These are phyloP conservation scores for Aspergillus melleus DNA, from an alignment of 2,329 filamentous ascomycete genomes.

Conservation along the genomic window DNA sequence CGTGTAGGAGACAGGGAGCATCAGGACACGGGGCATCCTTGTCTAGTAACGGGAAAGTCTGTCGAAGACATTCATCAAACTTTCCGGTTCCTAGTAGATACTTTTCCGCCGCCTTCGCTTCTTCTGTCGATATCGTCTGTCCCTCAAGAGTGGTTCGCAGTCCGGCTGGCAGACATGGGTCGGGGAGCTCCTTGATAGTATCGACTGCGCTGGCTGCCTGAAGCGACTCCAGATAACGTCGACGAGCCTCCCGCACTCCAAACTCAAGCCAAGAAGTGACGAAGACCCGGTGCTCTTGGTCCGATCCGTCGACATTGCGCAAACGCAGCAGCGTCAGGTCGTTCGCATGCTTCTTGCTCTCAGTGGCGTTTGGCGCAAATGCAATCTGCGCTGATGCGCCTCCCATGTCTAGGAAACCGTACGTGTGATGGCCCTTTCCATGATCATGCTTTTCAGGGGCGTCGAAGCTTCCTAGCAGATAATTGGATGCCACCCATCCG, in stretches of 20 bases:
- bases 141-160: slow-evolving; percentile 74
- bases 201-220: slow-evolving; percentile 63
- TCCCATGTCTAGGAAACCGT: slow-evolving; percentile 98
- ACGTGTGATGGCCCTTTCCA: slow-evolving; percentile 87
- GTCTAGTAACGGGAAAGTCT: slow-evolving; percentile 81
- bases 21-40: slow-evolving; percentile 85
- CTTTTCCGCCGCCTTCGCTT: slow-evolving; percentile 38
- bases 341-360: slow-evolving; percentile 83
- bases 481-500: slow-evolving; percentile 97
- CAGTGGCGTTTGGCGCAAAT: slow-evolving; percentile 90
- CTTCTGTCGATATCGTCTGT: slow-evolving; percentile 49
- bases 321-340: slow-evolving; percentile 85
- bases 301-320: slow-evolving; percentile 75
- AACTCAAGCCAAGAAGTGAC: slow-evolving; percentile 97
- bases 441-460: slow-evolving; percentile 71
- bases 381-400: slow-evolving; percentile 97
- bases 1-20: slow-evolving; percentile 83
- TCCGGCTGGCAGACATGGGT: slow-evolving; percentile 84
- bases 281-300: slow-evolving; percentile 84
- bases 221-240: slow-evolving; percentile 79
- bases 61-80: slow-evolving; percentile 80
- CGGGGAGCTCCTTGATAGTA: slow-evolving; percentile 69
- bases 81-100: slow-evolving; percentile 78
- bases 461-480: slow-evolving; percentile 88
- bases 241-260: slow-evolving; percentile 89